These are phyloP conservation scores for Plasmodiophora brassicae DNA, from an alignment of 208 protist genomes.

Conservation along the genomic window DNA sequence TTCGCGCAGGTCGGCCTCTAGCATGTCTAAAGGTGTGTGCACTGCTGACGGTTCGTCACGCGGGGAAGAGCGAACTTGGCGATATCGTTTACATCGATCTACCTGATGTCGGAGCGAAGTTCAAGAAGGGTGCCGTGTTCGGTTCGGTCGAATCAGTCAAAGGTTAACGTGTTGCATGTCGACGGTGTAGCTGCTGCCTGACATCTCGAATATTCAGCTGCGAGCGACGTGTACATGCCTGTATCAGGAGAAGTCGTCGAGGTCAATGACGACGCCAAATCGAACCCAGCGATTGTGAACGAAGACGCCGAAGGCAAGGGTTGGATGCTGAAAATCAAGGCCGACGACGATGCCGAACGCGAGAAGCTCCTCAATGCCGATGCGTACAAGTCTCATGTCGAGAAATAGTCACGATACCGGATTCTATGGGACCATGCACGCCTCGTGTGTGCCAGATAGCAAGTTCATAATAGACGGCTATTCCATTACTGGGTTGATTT, in stretches of 20 bases:
- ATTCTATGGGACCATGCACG: too few species aligned
- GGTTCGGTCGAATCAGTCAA: slow-evolving; percentile 22
- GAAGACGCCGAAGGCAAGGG: not conserved
- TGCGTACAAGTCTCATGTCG: too few species aligned
- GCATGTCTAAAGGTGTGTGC: not conserved
- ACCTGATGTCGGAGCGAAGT: not conserved
- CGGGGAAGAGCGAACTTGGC: not conserved
- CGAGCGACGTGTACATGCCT: not conserved
- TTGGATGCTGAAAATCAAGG: slow-evolving; percentile 22
- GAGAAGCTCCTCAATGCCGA: too few species aligned
- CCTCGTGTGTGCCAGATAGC: too few species aligned
- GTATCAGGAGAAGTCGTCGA: not conserved
- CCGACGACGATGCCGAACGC: not conserved
- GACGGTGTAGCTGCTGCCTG: not conserved
- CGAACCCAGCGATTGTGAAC: not conserved
- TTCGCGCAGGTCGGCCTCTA: not conserved
- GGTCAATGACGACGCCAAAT: not conserved
- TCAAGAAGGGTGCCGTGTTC: not conserved
- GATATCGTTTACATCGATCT: slow-evolving; percentile 17
- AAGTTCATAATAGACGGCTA: too few species aligned
- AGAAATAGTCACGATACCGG: too few species aligned
- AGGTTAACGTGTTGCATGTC: not conserved
- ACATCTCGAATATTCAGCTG: not conserved
- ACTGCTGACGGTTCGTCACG: not conserved
- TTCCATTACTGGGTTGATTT: not conserved